Base-by-base conservation (phyloP, 345 rosid genomes). In the Rhizophora mangle region DNA sequence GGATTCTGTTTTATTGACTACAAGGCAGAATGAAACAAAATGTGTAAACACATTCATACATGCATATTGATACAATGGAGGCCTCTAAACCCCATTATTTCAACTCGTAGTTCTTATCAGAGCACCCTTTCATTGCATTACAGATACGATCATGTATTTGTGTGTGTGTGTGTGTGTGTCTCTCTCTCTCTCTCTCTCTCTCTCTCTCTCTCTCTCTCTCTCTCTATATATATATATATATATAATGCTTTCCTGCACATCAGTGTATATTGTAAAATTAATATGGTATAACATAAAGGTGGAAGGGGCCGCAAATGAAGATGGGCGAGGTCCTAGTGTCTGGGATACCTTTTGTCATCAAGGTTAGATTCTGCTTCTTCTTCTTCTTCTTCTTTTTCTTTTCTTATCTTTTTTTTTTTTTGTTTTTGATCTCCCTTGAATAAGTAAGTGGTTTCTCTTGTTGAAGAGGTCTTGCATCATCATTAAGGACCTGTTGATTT, bases 271-370 rank as follows among this genome's bases (percentile, higher is more conserved):
- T 36, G 43, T 36, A 36, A 1, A 39, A 39, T 11, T 39, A 11
- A 9, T 10, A 39, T 10, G 15, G 16, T 15, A 9, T 39, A 22
- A 55, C 10, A 22, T 55, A n/a, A 62, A 81, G 84, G 82, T 78
- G 27, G 95, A 87, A 78, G 95, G 95, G 39, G 95, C 92, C 39
- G 86, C 84, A 31, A 18, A 72, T 16, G 78, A 83, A 70, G 96
- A 87, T 63, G 96, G 92, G 22, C 82, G 88, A 74, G 79, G 81
- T 54, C 80, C 76, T 19, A 83, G 90, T 70, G 75, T 89, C 60
- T 87, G 89, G 90, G 92, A 87, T 52, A 72, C 77, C 24, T 85
- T 77, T 72, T 65, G 83, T 53, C 85, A 78, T 49, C 66, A 69
- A 27, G 86, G 89, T 84, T n/a, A 49, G 34, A 21, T 68, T 52